Base-by-base conservation (phyloP, 2,329 filamentous ascomycete species). In the Microdochium bolleyi region DNA sequence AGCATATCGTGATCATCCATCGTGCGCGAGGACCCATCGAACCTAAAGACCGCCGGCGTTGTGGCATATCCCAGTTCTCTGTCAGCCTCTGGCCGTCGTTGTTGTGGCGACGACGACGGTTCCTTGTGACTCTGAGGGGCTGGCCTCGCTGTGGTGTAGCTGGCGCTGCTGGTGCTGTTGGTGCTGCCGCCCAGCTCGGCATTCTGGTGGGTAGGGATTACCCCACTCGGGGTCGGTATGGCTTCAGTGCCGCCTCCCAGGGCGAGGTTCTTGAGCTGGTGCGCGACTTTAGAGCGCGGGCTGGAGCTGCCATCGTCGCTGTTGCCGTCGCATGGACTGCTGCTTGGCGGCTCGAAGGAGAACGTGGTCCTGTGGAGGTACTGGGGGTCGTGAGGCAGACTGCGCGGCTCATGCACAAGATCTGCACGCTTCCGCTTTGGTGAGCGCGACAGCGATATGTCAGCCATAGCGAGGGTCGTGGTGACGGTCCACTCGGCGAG, bases 231-330 rank as follows among this genome's bases (percentile, higher is more conserved):
- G 63, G 69, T 60, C 62, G 51, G 51, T 46, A 30, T 34, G 50
- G 38, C 27, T 5, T 11, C 49, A 44, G 53, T 41, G 9, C 49
- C 34, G 34, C 54, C 55, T 16, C 52, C 67, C 52, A 82, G 65
- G 14, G 69, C 73, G 50, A 82, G 70, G 53, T 77, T 74, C 50
- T 72, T 70, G 64, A 83, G 80, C 59, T 71, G 71, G 61, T 76
- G 74, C 38, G 74, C 76, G 41, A 82, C 76, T 52, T 66, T 73
- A 44, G 75, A 74, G 52, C 74, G 71, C n/a, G 79, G 78, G 56
- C 79, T 82, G 57, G 66, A 71, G 60, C 67, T 73, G 54, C 77
- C 78, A 50, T 78, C 76, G 27, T 76, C 72, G 41, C 53, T 21
- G 24, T 34, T 50, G 24, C 55, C 54, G 30, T 54, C 48, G 21